A percentile compares a stretch with the other conserved stretches of the same genome.
Conservation (phyloP, 257 asterid genomes). For the Catharanthus roseus region DNA sequence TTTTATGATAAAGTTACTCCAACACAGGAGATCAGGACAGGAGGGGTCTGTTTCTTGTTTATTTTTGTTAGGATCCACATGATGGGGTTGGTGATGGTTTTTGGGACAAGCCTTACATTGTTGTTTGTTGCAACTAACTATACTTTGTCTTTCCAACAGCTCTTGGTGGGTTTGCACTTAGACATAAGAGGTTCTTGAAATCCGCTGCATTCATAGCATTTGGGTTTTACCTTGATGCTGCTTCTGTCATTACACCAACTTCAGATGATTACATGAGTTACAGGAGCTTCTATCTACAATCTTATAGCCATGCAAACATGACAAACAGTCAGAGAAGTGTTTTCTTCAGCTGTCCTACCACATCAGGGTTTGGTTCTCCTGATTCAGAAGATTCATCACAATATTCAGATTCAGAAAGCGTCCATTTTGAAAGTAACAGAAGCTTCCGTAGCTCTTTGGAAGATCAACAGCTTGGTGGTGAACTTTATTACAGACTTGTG, state of each 20-base stretch:
- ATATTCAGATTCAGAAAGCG: conserved; percentile 72
- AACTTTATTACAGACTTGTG: conserved; percentile 62
- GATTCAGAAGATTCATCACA: conserved; percentile 75
- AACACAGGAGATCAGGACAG: not conserved
- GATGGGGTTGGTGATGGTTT: not conserved
- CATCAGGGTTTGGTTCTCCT: conserved; percentile 75
- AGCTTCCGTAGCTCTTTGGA: conserved; percentile 49
- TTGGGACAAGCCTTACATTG: not conserved
- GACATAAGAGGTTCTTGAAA: not conserved
- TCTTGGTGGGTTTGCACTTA: not conserved
- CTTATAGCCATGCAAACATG: not conserved
- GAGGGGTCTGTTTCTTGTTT: not conserved
- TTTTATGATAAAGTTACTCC: not conserved
- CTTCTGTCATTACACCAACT: not conserved
- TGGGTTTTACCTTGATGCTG: not conserved
- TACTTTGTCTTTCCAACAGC: not conserved
- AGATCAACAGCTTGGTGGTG: conserved; percentile 53
- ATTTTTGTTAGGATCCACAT: not conserved
- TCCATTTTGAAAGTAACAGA: conserved; percentile 47
- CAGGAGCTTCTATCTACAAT: not conserved
- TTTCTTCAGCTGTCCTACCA: conserved; percentile 60
- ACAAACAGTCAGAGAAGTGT: not conserved
- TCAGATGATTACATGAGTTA: not conserved
- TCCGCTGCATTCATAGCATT: not conserved
- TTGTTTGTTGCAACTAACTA: not conserved